Evolutionary conservation across 495 filamentous ascomycete species (phyloP).

Genomic region (Penicillium lagena): DNA sequence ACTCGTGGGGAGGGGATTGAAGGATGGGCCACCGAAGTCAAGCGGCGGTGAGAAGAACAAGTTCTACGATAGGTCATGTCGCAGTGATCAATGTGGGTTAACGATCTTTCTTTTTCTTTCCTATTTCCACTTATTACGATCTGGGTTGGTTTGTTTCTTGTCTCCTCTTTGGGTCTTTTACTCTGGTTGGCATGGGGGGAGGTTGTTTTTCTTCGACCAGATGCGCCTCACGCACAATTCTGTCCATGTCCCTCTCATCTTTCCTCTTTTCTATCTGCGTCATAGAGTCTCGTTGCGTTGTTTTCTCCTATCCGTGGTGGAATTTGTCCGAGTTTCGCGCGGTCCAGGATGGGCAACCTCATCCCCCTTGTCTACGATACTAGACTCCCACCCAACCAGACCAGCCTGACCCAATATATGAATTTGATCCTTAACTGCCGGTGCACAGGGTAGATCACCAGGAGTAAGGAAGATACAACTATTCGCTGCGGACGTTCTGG

Average conservation of each 20-base stretch:
- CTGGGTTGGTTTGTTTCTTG: constrained; percentile 7
- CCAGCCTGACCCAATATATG: not conserved
- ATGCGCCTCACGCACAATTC: not conserved
- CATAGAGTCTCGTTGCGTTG: no score
- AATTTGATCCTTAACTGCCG: not conserved
- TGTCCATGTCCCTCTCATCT: not conserved
- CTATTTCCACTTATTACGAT: constrained; percentile 6
- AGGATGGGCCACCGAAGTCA: constrained; percentile 87
- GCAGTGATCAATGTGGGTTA: constrained; percentile 4
- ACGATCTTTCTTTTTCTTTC: constrained; percentile 16
- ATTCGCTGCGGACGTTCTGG: not conserved
- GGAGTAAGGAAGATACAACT: no score
- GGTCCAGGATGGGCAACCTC: not conserved
- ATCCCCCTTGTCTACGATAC: not conserved
- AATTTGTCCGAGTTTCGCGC: not conserved
- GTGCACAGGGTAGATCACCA: no score
- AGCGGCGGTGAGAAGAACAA: constrained; percentile 55
- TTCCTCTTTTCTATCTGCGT: no score
- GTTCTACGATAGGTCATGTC: no score
- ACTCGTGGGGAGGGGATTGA: constrained; percentile 91
- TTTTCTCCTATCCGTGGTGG: not conserved
- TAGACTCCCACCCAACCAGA: not conserved
- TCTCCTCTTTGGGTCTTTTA: constrained; percentile 1
- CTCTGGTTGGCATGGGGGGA: constrained; percentile 4
- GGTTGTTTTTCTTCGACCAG: not conserved